Percentiles rank a stretch among this genome's conserved stretches.
Conservation (phyloP, 2,329 filamentous ascomycete species). For the Fusarium pilosicola region DNA sequence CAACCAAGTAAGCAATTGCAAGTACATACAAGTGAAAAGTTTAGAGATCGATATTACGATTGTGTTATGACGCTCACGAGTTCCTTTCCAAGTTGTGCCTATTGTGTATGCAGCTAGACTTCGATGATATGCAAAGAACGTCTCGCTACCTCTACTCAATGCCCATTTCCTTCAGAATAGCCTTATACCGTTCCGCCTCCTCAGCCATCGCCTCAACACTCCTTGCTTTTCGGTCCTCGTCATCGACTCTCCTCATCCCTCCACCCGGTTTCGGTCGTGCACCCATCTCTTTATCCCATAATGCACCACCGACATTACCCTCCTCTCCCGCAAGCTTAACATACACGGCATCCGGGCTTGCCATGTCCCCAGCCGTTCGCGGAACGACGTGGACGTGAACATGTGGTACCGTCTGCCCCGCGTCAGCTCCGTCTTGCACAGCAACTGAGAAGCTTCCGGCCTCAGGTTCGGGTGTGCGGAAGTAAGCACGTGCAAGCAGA, state of each 20-base stretch:
- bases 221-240: slow-evolving; percentile 73
- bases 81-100: neutral
- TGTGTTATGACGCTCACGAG: neutral
- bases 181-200: slow-evolving; percentile 76
- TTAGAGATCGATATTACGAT: neutral
- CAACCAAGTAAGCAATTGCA: neutral
- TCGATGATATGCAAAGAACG: neutral
- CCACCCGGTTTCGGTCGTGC: slow-evolving; percentile 62
- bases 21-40: neutral
- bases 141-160: slow-evolving; percentile 30
- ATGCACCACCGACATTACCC: slow-evolving; percentile 79
- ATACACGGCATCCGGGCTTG: slow-evolving; percentile 76
- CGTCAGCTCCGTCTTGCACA: slow-evolving; percentile 90
- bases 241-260: slow-evolving; percentile 75
- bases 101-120: neutral
- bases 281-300: slow-evolving; percentile 62
- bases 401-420: slow-evolving; percentile 93
- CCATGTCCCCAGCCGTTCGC: slow-evolving; percentile 66
- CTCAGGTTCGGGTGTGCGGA: slow-evolving; percentile 60
- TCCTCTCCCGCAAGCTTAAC: slow-evolving; percentile 83
- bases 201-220: slow-evolving; percentile 78
- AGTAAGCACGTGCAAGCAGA: slow-evolving; percentile 73
- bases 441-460: slow-evolving; percentile 90
- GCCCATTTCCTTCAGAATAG: slow-evolving; percentile 58
- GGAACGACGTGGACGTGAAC: slow-evolving; percentile 95